Percentiles rank a stretch among this genome's conserved stretches.
These are phyloP conservation scores for Meyerozyma carpophila DNA, from an alignment of 1,139 yeast genomes.

Conservation along the genomic window DNA sequence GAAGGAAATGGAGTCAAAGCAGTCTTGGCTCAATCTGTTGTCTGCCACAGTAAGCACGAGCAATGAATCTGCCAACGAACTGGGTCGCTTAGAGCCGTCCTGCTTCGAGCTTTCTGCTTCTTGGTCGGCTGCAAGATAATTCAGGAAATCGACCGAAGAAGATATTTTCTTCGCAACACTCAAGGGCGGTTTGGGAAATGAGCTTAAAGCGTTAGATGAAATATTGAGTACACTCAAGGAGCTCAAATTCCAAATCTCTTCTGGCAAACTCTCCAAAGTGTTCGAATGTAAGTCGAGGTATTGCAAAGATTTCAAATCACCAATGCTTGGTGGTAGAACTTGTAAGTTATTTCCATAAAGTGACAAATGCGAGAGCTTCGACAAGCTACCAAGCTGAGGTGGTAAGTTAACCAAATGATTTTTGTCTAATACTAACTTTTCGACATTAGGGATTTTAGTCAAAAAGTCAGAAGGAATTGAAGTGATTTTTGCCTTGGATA, in stretches of 20 bases:
- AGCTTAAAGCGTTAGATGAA: slow-evolving; percentile 70
- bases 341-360: slow-evolving; percentile 73
- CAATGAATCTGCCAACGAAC: slow-evolving; percentile 48
- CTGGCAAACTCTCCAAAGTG: slow-evolving; percentile 68
- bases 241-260: slow-evolving; percentile 60
- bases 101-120: slow-evolving; percentile 3
- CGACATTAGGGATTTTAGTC: slow-evolving; percentile 58
- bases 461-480: slow-evolving; percentile 65
- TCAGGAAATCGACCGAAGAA: slow-evolving; percentile 23
- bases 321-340: slow-evolving; percentile 64
- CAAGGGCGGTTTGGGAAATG: slow-evolving; percentile 57
- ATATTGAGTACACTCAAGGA: slow-evolving; percentile 61
- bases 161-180: slow-evolving; percentile 32
- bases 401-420: slow-evolving; percentile 82
- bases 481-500: slow-evolving; percentile 79
- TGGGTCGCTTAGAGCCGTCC: slow-evolving; percentile 8
- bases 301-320: slow-evolving; percentile 54
- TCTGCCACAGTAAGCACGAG: slow-evolving; percentile 67
- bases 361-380: slow-evolving; percentile 60
- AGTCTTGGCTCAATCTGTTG: slow-evolving; percentile 75
- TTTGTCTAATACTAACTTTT: slow-evolving; percentile 70
- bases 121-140: slow-evolving; percentile 3
- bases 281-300: slow-evolving; percentile 81
- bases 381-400: slow-evolving; percentile 55
- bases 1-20: slow-evolving; percentile 63